A percentile compares a stretch with the other conserved stretches of the same genome.
Conservation (phyloP, 768 basidiomycete genomes). For the Suillus occidentalis region DNA sequence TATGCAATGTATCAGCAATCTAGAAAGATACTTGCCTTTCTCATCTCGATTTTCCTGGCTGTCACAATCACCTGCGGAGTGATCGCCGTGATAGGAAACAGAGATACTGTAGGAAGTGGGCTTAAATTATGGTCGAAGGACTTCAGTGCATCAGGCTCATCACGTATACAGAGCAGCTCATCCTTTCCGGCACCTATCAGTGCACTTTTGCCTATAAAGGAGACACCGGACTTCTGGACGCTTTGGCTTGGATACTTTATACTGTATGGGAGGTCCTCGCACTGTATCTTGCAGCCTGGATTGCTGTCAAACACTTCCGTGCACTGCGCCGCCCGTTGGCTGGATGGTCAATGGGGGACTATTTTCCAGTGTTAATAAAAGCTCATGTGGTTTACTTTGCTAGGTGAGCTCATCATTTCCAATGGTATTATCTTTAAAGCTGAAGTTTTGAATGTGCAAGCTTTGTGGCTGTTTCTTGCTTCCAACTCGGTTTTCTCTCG, state of each 20-base stretch:
- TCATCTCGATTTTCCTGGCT: not conserved
- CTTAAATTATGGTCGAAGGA: not conserved
- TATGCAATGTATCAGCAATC: constrained; percentile 1
- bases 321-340: not conserved
- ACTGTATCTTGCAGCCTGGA: constrained; percentile 1
- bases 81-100: not conserved
- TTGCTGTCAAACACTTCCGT: not conserved
- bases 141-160: not conserved
- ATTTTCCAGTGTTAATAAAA: not conserved
- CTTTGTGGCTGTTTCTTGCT: not conserved
- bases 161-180: not conserved
- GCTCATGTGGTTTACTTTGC: constrained; percentile 1
- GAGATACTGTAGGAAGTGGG: not conserved
- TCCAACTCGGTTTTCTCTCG: not conserved
- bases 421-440: not conserved
- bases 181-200: not conserved
- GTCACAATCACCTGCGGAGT: not conserved
- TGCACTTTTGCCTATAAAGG: not conserved
- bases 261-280: constrained; percentile 1
- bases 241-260: not conserved
- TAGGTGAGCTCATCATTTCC: not conserved
- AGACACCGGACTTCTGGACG: not conserved
- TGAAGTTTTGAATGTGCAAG: not conserved
- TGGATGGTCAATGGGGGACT: not conserved
- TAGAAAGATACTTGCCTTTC: constrained; percentile 1